Evolutionary conservation across 305 asterid species (phyloP).

Genomic region (Striga hermonthica): DNA sequence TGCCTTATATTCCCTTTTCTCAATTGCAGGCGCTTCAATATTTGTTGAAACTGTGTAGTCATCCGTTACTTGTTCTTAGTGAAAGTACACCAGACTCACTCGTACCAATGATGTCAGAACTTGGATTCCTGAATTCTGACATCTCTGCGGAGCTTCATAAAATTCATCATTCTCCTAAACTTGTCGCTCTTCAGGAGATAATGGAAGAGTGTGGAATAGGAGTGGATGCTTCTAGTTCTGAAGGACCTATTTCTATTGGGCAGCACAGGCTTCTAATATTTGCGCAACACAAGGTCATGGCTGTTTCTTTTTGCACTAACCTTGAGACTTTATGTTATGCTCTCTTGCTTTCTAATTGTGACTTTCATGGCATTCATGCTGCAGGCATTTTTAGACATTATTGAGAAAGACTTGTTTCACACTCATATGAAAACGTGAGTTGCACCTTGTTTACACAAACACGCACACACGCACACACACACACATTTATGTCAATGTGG

Average conservation of each 20-base stretch:
- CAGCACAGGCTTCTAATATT: constrained; percentile 95
- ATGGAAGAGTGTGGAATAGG: constrained; percentile 99
- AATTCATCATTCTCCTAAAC: constrained; percentile 88
- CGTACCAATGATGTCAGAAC: constrained; percentile 61
- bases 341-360: constrained; percentile 34
- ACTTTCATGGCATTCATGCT: constrained; percentile 30
- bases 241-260: constrained; percentile 67
- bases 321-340: constrained; percentile 18
- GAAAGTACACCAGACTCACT: constrained; percentile 77
- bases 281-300: constrained; percentile 95
- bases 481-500: not conserved
- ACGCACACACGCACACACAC: too few species aligned
- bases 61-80: constrained; percentile 87
- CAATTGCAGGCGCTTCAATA: constrained; percentile 88
- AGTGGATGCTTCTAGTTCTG: constrained; percentile 76
- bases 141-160: constrained; percentile 76
- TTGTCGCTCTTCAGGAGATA: constrained; percentile 96
- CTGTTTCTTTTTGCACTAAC: constrained; percentile 12
- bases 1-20: constrained; percentile 5
- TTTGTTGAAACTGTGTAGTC: constrained; percentile 95
- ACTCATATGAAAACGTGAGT: constrained; percentile 87
- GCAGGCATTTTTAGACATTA: constrained; percentile 93
- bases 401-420: constrained; percentile 88
- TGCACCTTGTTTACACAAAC: constrained; percentile 23
- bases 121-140: constrained; percentile 63